These are phyloP conservation scores for Drechslerella dactyloides DNA, from an alignment of 2,329 filamentous ascomycete species.

Conservation along the genomic window DNA sequence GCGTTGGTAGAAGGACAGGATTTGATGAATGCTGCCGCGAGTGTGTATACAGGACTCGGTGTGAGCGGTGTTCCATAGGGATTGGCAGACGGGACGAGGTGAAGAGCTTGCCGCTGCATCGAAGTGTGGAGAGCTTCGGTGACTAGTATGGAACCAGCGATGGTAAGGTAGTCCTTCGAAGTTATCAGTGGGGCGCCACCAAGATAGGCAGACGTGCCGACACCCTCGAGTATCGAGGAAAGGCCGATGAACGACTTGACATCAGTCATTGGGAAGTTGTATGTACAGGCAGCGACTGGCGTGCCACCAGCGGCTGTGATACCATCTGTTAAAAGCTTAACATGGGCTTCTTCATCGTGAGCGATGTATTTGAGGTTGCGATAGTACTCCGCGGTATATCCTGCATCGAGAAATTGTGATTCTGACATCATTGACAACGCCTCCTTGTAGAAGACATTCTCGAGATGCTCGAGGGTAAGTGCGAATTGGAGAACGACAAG, in stretches of 20 bases:
- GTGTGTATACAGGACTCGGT: conserved; percentile 68
- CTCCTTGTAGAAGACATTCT: conserved; percentile 69
- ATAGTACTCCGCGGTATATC: conserved; percentile 64
- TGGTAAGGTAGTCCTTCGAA: conserved; percentile 66
- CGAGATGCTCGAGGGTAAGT: conserved; percentile 62
- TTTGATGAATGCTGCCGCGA: conserved; percentile 69
- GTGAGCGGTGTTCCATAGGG: conserved; percentile 68
- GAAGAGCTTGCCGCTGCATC: conserved; percentile 65
- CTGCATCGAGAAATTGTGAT: conserved; percentile 63
- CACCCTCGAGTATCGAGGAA: conserved; percentile 65
- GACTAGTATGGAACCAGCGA: conserved; percentile 69
- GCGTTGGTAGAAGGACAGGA: conserved; percentile 65
- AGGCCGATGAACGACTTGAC: conserved; percentile 63
- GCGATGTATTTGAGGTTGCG: conserved; percentile 66
- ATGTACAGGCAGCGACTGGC: conserved; percentile 65
- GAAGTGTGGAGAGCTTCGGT: conserved; percentile 70
- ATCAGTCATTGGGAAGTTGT: conserved; percentile 64
- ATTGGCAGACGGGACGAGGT: conserved; percentile 65
- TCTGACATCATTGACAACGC: conserved; percentile 67
- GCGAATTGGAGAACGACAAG: conserved; percentile 29
- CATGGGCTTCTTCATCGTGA: conserved; percentile 67
- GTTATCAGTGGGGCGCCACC: conserved; percentile 68
- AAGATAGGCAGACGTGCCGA: conserved; percentile 68
- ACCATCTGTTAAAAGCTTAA: conserved; percentile 64
- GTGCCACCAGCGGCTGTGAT: conserved; percentile 61